These are phyloP conservation scores for Crithidia bombi DNA, from an alignment of 208 protist genomes.

Conservation along the genomic window DNA sequence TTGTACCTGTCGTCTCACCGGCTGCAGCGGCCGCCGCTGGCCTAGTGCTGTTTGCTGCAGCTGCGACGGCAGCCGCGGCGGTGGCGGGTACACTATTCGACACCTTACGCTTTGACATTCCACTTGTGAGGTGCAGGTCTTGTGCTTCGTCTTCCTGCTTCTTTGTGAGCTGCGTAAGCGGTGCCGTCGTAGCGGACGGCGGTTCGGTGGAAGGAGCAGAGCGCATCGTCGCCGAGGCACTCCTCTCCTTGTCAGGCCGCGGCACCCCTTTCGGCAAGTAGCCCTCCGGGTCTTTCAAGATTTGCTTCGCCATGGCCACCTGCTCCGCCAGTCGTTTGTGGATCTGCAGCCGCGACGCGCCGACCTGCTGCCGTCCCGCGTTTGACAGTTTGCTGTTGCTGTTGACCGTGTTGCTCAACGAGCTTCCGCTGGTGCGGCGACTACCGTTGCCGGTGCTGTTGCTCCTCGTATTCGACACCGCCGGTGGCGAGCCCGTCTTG, in stretches of 20 bases:
- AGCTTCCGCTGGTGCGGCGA: constrained; percentile 7
- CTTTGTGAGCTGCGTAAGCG: constrained; percentile 8
- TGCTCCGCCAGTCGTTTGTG: constrained; percentile 30
- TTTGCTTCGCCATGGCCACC: constrained; percentile 28
- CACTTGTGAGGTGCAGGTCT: not conserved
- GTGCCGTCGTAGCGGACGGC: constrained; percentile 9
- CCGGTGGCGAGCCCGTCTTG: not conserved
- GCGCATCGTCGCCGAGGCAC: not conserved
- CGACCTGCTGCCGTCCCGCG: constrained; percentile 10
- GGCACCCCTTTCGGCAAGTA: constrained; percentile 15
- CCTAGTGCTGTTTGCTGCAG: not conserved
- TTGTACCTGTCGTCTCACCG: not conserved
- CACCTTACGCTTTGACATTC: not conserved
- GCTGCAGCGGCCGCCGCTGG: not conserved
- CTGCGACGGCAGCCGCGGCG: constrained; percentile 4
- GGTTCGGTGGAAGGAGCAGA: constrained; percentile 9
- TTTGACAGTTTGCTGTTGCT: constrained; percentile 11
- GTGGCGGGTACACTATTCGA: not conserved
- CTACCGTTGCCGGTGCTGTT: constrained; percentile 11
- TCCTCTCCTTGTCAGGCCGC: not conserved
- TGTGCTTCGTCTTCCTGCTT: constrained; percentile 11
- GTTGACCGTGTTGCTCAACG: constrained; percentile 13
- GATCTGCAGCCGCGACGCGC: constrained; percentile 4
- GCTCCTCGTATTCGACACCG: not conserved
- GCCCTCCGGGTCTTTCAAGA: constrained; percentile 20